phyloP scores from a whole-genome alignment of 2,329 filamentous ascomycete genomes.

The Phialemonium atrogriseum region DNA sequence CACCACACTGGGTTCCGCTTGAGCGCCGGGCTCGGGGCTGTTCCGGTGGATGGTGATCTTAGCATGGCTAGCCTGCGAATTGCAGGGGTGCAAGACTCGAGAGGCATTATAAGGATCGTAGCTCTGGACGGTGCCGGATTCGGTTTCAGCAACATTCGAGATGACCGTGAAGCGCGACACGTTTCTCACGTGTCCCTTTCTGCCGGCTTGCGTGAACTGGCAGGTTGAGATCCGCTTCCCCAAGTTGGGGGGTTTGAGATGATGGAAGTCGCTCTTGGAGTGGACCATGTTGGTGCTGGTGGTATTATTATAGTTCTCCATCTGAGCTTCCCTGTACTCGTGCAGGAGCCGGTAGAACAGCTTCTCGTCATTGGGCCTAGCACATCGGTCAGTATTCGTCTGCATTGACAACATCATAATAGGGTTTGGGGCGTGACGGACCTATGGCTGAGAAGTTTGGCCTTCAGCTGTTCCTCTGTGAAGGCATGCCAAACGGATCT shows the following conservation, averaged over 20 bases:
- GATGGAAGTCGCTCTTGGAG: conserved; percentile 87
- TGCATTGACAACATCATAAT: no score
- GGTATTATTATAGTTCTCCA: conserved; percentile 86
- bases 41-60: conserved; percentile 62
- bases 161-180: conserved; percentile 58
- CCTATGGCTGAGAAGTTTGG: conserved; percentile 58
- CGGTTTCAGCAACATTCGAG: conserved; percentile 48
- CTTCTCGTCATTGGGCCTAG: conserved; percentile 85
- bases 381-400: no score
- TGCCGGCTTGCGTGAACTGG: conserved; percentile 42
- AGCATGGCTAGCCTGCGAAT: conserved; percentile 49
- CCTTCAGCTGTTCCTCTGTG: conserved; percentile 60
- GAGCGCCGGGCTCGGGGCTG: conserved; percentile 19
- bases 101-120: conserved; percentile 82
- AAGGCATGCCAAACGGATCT: conserved; percentile 88
- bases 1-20: conserved; percentile 26
- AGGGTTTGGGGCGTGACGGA: no score
- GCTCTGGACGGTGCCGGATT: conserved; percentile 46
- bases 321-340: conserved; percentile 72
- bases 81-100: conserved; percentile 31
- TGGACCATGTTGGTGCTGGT: conserved; percentile 70
- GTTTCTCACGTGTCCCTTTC: conserved; percentile 41
- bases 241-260: conserved; percentile 53
- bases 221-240: conserved; percentile 54
- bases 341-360: conserved; percentile 82